Percentiles rank a stretch among this genome's conserved stretches.
These are phyloP conservation scores for Aspergillus chevalieri DNA, from an alignment of 2,329 filamentous ascomycete species.

Conservation along the genomic window DNA sequence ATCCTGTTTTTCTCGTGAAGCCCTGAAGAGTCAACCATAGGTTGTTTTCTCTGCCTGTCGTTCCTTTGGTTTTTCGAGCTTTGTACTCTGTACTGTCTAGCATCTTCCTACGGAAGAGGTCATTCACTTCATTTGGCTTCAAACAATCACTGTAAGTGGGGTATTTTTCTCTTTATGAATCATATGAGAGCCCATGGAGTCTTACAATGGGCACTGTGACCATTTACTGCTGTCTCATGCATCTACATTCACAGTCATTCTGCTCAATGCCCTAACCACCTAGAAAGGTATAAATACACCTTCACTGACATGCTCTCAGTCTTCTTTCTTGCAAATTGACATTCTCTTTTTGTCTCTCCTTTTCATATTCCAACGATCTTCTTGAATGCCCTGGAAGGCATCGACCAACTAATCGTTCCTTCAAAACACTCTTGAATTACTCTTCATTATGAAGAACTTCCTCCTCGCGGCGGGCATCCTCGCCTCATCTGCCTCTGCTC, in stretches of 20 bases:
- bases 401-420: background rate
- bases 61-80: background rate
- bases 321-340: no score
- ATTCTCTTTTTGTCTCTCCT: background rate
- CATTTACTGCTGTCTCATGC: background rate
- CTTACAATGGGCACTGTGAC: background rate
- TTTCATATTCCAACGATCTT: background rate
- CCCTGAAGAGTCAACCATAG: no score
- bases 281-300: background rate
- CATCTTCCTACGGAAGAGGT: background rate
- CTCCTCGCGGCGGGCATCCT: constrained; percentile 24
- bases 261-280: background rate
- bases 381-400: background rate
- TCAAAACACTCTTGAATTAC: background rate
- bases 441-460: constrained; percentile 25
- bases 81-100: background rate
- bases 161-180: background rate
- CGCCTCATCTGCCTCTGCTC: constrained; percentile 32
- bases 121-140: background rate
- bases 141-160: background rate
- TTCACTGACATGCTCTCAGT: background rate
- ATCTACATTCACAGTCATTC: background rate
- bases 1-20: background rate
- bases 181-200: background rate
- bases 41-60: background rate